Evolutionary conservation across 2,329 filamentous ascomycete genomes (phyloP), one percentile per base, ranked within the genome.

Genomic region (Apiospora arundinis): DNA sequence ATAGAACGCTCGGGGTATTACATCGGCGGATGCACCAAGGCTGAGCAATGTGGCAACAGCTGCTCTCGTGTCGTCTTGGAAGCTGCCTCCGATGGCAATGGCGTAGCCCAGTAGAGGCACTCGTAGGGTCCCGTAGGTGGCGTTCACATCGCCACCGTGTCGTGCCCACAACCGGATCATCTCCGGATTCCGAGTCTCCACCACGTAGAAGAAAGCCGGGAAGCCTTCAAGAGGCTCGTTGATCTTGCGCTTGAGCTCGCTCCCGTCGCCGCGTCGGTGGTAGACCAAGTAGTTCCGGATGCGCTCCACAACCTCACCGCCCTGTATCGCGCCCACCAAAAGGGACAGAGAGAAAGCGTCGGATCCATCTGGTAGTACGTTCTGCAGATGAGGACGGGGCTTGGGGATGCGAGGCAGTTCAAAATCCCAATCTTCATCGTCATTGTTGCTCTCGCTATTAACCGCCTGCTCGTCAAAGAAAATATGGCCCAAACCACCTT

Each of bases 131-230:
- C 73, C 74, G 32, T 70, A 72, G 16, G 72, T 73, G 1, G 71
- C 72, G 23, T 76, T 74, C 1, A 71, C 69, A 40, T 77, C 72
- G 16, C 74, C 76, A 16, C 76, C 76, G 44, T 74, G 73, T 46
- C 72, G 72, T 21, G 76, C 67, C 74, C 75, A 77, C 18, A 40
- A 49, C 1, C 74, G 72, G 28, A 78, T 70, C 25, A 76, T 21
- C 5, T 74, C 46, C 5, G 67, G 28, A 44, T 75, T 48, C n/a
- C 74, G 72, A 7, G 72, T 75, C 68, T 74, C 73, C 1, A 74
- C 75, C 9, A 76, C 45, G 25, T 74, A 76, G 70, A 78, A 78
- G 1, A 76, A 75, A 1, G 73, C 73, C 2, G 76, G 77, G 23
- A 74, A 72, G 4, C 68, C 74, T 9, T 68, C 23, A 1, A 78